A percentile compares a stretch with the other conserved stretches of the same genome.
Conservation (phyloP, 805 yeast genomes). For the Danielia reshetovae region DNA sequence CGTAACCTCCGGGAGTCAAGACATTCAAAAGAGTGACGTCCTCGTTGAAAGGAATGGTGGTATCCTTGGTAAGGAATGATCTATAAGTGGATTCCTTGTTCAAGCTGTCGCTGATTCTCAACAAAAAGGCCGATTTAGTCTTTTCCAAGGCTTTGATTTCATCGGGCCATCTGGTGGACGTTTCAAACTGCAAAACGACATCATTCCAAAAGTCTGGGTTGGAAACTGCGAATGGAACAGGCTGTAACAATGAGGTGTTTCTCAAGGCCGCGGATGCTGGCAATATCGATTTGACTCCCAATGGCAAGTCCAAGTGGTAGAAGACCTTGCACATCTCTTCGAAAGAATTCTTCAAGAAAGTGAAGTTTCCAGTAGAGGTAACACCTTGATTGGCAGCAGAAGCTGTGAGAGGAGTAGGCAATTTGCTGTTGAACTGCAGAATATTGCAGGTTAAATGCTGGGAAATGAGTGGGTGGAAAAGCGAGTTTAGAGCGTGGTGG, state of each 20-base stretch:
- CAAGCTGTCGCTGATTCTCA: conserved; percentile 52
- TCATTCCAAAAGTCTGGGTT: conserved; percentile 79
- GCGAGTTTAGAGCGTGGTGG: conserved; percentile 58
- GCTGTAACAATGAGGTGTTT: conserved; percentile 70
- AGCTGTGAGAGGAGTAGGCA: conserved; percentile 61
- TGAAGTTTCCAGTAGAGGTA: conserved; percentile 23
- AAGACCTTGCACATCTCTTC: conserved; percentile 48
- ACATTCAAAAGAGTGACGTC: conserved; percentile 58
- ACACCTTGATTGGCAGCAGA: conserved; percentile 53
- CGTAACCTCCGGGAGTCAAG: conserved; percentile 85
- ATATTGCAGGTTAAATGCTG: conserved; percentile 35
- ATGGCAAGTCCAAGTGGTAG: conserved; percentile 53
- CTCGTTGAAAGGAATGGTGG: conserved; percentile 59
- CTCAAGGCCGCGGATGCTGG: conserved; percentile 77
- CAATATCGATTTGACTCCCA: conserved; percentile 63
- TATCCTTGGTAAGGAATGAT: conserved; percentile 62
- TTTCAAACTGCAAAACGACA: conserved; percentile 80
- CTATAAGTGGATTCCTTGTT: conserved; percentile 53
- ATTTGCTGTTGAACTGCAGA: conserved; percentile 43
- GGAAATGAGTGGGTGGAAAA: conserved; percentile 48
- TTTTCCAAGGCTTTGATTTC: conserved; percentile 80
- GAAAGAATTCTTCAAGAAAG: conserved; percentile 39
- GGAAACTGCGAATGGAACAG: conserved; percentile 75
- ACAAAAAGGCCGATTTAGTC: conserved; percentile 83
- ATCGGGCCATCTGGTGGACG: conserved; percentile 94